Base-by-base conservation (phyloP, 2,329 filamentous ascomycete species). In the Sodiomyces alkalinus region DNA sequence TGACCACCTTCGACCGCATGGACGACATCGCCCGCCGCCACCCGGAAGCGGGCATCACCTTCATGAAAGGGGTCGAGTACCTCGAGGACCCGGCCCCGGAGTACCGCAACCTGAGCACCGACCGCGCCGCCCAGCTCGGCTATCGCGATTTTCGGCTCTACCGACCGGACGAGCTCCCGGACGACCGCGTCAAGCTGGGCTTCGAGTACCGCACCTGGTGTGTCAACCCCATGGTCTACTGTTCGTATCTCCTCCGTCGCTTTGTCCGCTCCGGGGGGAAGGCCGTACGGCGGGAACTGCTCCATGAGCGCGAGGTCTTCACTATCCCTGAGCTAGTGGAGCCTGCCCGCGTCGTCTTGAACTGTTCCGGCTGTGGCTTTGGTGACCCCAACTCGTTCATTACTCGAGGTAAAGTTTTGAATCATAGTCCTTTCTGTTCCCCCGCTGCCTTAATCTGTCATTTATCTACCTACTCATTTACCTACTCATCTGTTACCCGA, bases 161-260 rank as follows among this genome's bases (percentile, higher is more conserved):
- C 14, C 22, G 36, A 0, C 10, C 28, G 1, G 31, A 42, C 2
- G 56, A 64, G 31, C 43, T 62, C 3, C 63, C 62, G 0, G 39
- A 48, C 0, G 50, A 51, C 1, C 45, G 44, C 15, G 55, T 64
- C 1, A 37, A 31, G n/a, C 49, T 62, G 36, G 65, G 60, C 0
- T 63, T 54, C 26, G 54, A 61, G 40, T 70, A 69, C 37, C 48
- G 60, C 19, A 67, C 64, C 0, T 70, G 62, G 49, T 69, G 63
- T 37, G 48, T 69, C 6, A 66, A 68, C 30, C 52, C 64, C 1
- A 67, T 67, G 39, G 43, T 69, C 5, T 70, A 70, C 41, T 64
- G 62, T 41, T 47, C 50, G 4, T 63, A 58, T 31, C 38, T 64
- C 25, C 41, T 64, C 19, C 47, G 59, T n/a, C 39, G 49, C 30